Evolutionary conservation across 164 flowering plant species (phyloP), one percentile per base, ranked within the genome.

Genomic region (Nymphaea colorata): DNA sequence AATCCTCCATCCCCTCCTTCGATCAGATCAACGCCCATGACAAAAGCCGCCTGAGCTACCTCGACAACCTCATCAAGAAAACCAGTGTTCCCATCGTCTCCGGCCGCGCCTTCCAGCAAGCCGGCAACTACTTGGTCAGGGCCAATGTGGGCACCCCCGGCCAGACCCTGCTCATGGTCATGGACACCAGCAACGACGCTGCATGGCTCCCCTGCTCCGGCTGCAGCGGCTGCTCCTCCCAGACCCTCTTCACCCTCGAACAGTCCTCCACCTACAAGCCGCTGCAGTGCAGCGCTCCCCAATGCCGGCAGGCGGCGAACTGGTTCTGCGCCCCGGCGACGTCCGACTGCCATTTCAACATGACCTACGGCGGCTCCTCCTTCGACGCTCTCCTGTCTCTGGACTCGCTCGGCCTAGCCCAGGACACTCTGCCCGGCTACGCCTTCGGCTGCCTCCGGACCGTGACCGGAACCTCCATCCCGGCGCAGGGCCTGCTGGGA

Each of bases 171-270:
- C 78, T 87, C 61, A 76, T 95, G 89, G 95, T 91, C 59, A 25
- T 95, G 76, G 99, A 95, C 64, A 92, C 84, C 43, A 86, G 96
- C 79, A 92, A 74, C 68, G 99, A 92, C 62, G 90, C 79, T 64
- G 92, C 97, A 10, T 91, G 93, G 96, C 3, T 95, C 0, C 99
- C 99, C 2, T 95, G 99, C 73, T 15, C 67, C 43, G 97, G 95
- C 66, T 94, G 98, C 71, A 71, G 77, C 8, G 98, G 96, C 5
- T 94, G 98, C 80, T 68, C 87, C 7, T 71, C 88, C 47, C 55
- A 7, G 55, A 68, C 79, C 47, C 47, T 74, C 2, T 88, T 88
- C 72, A 66, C 64, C 67, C 44, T 90, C 1, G 68, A 66, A 18
- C 77, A 67, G 73, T 91, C 97, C 36, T 69, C 89, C n/a, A 71